phyloP scores from a whole-genome alignment of 2,329 filamentous ascomycete genomes.

The Lachnellula hyalina region DNA sequence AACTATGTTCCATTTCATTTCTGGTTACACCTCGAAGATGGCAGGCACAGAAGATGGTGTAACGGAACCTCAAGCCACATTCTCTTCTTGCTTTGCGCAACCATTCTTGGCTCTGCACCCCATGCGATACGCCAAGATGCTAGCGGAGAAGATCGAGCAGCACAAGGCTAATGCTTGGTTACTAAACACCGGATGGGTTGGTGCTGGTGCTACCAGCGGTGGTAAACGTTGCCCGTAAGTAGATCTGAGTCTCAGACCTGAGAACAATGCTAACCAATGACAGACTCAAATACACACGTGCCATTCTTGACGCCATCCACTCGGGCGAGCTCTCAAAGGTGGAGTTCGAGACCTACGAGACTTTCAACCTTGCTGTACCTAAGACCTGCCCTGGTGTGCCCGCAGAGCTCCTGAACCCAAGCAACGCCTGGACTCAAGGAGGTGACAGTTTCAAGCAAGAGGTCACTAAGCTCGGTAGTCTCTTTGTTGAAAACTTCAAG shows the following conservation, averaged over 20 bases:
- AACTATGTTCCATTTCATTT: constrained; percentile 99
- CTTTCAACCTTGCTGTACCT: constrained; percentile 96
- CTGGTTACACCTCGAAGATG: constrained; percentile 99
- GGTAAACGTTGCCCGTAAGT: constrained; percentile 82
- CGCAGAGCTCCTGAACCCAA: constrained; percentile 87
- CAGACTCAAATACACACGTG: constrained; percentile 89
- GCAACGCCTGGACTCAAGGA: constrained; percentile 83
- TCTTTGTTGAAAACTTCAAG: constrained; percentile 97
- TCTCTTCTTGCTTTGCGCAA: constrained; percentile 98
- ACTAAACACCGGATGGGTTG: constrained; percentile 97
- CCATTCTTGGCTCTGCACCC: constrained; percentile 98
- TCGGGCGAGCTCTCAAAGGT: constrained; percentile 88
- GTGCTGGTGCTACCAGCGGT: constrained; percentile 82
- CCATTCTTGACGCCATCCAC: constrained; percentile 98
- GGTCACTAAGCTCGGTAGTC: constrained; percentile 80
- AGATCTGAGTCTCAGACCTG: background rate
- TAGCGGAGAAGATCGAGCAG: constrained; percentile 93
- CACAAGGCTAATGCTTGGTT: constrained; percentile 98
- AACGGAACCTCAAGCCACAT: constrained; percentile 95
- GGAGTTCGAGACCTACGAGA: constrained; percentile 91
- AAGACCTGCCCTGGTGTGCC: constrained; percentile 86
- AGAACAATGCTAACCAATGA: constrained; percentile 10
- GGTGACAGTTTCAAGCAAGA: constrained; percentile 77
- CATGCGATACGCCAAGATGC: constrained; percentile 98
- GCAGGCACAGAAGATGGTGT: constrained; percentile 96